Evolutionary conservation across 805 yeast genomes (phyloP).

Genomic region (Ogataea siamensis): DNA sequence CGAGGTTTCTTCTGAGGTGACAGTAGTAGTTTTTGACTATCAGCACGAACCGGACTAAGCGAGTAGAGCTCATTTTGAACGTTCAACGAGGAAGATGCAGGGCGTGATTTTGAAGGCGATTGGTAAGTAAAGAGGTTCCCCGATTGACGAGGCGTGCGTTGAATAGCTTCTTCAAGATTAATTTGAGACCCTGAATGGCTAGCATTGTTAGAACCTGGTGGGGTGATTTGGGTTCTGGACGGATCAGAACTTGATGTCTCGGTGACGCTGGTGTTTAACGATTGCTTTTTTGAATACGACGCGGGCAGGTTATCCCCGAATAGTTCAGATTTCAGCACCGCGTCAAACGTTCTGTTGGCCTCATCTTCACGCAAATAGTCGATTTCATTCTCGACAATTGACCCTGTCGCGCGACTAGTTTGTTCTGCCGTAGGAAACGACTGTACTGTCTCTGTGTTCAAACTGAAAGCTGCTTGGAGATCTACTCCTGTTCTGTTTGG

Average conservation of each 20-base stretch:
- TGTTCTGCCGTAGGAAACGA: conserved; percentile 11
- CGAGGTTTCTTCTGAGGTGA: conserved; percentile 82
- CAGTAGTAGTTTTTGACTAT: conserved; percentile 72
- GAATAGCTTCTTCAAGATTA: conserved; percentile 21
- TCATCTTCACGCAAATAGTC: conserved; percentile 72
- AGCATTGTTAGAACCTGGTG: conserved; percentile 27
- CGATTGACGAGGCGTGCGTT: conserved; percentile 34
- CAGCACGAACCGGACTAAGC: conserved; percentile 83
- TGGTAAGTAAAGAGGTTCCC: conserved; percentile 73
- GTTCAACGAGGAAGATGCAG: conserved; percentile 55
- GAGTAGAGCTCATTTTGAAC: conserved; percentile 75
- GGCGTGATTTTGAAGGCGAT: conserved; percentile 64
- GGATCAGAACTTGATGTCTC: conserved; percentile 16
- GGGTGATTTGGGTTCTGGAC: conserved; percentile 25
- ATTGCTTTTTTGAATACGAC: conserved; percentile 15
- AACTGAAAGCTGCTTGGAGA: conserved; percentile 77
- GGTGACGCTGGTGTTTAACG: conserved; percentile 13
- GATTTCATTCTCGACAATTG: conserved; percentile 51
- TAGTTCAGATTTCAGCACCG: conserved; percentile 82
- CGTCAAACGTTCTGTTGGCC: conserved; percentile 83
- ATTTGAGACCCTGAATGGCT: conserved; percentile 20
- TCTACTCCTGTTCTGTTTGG: conserved; percentile 87
- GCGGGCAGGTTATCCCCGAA: conserved; percentile 83
- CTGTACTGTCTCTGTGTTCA: conserved; percentile 30
- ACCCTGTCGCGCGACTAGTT: conserved; percentile 12